Evolutionary conservation across 805 yeast species (phyloP), one percentile per base, ranked within the genome.

Genomic region (Henningerozyma blattae): DNA sequence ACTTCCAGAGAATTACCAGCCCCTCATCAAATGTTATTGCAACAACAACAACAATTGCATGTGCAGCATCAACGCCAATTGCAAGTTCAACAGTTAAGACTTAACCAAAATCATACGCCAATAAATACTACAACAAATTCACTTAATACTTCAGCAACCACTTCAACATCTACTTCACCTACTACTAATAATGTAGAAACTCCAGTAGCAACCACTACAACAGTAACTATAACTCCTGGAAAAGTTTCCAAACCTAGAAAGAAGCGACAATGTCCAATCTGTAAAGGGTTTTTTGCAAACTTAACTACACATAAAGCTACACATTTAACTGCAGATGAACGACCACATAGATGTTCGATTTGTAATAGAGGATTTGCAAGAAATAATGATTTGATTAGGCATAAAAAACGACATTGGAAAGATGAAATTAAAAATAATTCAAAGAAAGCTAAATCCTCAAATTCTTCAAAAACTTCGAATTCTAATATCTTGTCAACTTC

Each of bases 311-410:
- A 81, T 56, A 73, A 72, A 52, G 70, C 84, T 1, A 78, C 83
- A 15, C 94, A 81, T 51, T 56, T 77, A 34, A 72, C 75, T 36
- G 79, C 77, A 13, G 68, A 75, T 15, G 64, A 73, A 8, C 65
- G 89, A 35, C 93, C 93, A 0, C 86, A 75, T 50, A 64, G 72
- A 30, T 85, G 95, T 56, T 64, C 70, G 10, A 70, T 73, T 18
- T 85, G 95, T 54, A 65, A 69, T 25, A 71, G 94, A 39, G 91
- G 93, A 3, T 85, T 85, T 59, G 80, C 89, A 15, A 67, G 95
- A 39, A 77, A 86, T 27, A 85, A 85, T 52, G 95, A 85, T 53
- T 62, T 85, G 45, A 68, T 77, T 43, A 67, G 95, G 39, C 95
- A 85, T 53, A 74, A 75, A 46, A 84, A 82, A 56, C 70, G 86